These are phyloP conservation scores for Saccharomycopsis schoenii DNA, from an alignment of 805 yeast species.

Conservation along the genomic window DNA sequence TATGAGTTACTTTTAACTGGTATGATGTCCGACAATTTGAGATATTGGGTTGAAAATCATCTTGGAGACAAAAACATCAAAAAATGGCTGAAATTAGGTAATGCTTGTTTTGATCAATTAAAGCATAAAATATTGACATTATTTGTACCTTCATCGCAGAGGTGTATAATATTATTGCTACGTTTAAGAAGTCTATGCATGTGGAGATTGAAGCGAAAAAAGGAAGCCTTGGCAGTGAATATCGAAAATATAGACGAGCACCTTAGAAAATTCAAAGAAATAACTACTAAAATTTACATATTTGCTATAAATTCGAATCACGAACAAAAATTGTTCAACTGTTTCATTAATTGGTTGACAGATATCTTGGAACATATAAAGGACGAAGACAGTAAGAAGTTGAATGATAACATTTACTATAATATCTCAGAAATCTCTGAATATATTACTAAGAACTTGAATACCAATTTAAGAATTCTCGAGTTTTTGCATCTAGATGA, in stretches of 20 bases:
- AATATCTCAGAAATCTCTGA: constrained; percentile 23
- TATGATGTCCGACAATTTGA: constrained; percentile 33
- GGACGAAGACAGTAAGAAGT: constrained; percentile 21
- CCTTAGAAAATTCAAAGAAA: constrained; percentile 16
- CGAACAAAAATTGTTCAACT: constrained; percentile 36
- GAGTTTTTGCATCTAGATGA: background rate
- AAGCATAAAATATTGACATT: constrained; percentile 39
- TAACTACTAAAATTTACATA: constrained; percentile 27
- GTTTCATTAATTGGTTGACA: constrained; percentile 35
- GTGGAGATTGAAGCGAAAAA: constrained; percentile 25
- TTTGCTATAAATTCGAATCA: constrained; percentile 34
- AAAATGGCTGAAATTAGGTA: constrained; percentile 43
- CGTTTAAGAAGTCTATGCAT: constrained; percentile 31
- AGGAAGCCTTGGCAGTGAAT: background rate
- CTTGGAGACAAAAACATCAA: constrained; percentile 59
- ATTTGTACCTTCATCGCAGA: constrained; percentile 46
- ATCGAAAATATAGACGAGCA: constrained; percentile 6
- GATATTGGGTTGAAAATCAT: constrained; percentile 54
- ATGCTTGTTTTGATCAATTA: constrained; percentile 38
- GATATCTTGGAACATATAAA: constrained; percentile 23
- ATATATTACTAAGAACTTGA: constrained; percentile 22
- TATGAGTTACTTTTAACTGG: constrained; percentile 46
- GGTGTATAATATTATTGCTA: constrained; percentile 38
- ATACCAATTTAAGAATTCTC: constrained; percentile 17
- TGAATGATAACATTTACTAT: constrained; percentile 8